Evolutionary conservation across 768 basidiomycete species (phyloP), one percentile per base, ranked within the genome.

Genomic region (Mycena galericulata): DNA sequence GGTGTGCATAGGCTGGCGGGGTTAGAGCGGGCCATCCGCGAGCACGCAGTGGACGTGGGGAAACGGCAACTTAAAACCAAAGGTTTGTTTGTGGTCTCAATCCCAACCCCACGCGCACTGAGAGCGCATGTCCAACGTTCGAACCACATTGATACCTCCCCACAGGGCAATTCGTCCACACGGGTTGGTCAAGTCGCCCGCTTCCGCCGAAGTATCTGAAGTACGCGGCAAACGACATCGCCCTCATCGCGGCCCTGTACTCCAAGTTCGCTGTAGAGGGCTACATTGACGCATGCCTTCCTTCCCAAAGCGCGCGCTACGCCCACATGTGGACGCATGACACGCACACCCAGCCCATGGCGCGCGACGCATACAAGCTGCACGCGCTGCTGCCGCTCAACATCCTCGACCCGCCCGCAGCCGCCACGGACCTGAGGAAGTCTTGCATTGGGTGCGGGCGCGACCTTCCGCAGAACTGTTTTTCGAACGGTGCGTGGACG

Each of bases 171-270:
- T 40, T 29, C 46, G 32, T 51, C 36, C 9, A n/a, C 22, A 18
- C 51, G 40, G 47, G 43, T 10, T 43, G 32, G 27, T 24, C 50
- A 41, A 41, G 22, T 36, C 29, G 32, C 22, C 56, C 32, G 10
- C 36, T n/a, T n/a, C n/a, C 50, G n/a, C 47, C 41, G 26, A n/a
- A 27, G 11, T 26, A 34, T 54, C 45, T 56, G 15, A 4, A 14
- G 3, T 63, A 68, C 47, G 61, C 61, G 4, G 67, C 67, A 12
- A 58, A 62, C 49, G 61, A 68, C 26, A 63, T 68, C 40, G 1
- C 0, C 4, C 34, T 68, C 29, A 63, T 68, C 15, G 1, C 41
- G 3, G 5, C 30, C 14, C 45, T 68, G 6, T 59, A 61, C 55
- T 9, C 27, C 1, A 9, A 56, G 27, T 62, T 68, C n/a, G 41